A percentile compares a stretch with the other conserved stretches of the same genome.
These are phyloP conservation scores for Austroboletus olivaceoglutinosus DNA, from an alignment of 1,284 basidiomycete species.

Conservation along the genomic window DNA sequence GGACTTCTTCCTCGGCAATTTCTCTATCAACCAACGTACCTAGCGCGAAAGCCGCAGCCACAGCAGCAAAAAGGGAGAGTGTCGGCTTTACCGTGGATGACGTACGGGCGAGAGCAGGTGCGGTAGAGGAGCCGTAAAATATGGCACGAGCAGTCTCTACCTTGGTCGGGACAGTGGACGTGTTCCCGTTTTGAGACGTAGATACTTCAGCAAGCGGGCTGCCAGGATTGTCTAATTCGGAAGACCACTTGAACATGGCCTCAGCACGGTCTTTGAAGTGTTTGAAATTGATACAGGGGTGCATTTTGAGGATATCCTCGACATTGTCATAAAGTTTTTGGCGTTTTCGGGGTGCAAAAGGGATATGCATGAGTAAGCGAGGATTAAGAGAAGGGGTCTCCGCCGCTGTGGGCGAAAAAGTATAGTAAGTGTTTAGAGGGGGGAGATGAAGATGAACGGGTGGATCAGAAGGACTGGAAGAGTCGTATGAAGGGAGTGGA, in stretches of 20 bases:
- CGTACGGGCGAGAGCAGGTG: constrained; percentile 12
- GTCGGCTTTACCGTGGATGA: constrained; percentile 37
- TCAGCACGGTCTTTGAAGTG: constrained; percentile 48
- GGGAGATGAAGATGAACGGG: constrained; percentile 31
- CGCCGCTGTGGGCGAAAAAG: constrained; percentile 15
- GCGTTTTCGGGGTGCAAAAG: constrained; percentile 38
- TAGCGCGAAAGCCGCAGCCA: constrained; percentile 54
- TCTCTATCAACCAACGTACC: constrained; percentile 45
- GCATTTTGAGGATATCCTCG: constrained; percentile 46
- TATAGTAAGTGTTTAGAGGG: constrained; percentile 20
- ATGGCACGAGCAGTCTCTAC: constrained; percentile 33
- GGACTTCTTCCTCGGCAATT: constrained; percentile 27
- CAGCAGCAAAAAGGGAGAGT: constrained; percentile 57
- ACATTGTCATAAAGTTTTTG: constrained; percentile 39
- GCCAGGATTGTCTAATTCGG: constrained; percentile 24
- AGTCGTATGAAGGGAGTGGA: constrained; percentile 27
- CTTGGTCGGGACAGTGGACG: constrained; percentile 14
- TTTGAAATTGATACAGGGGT: constrained; percentile 51
- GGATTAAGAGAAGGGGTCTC: constrained; percentile 39
- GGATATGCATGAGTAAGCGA: constrained; percentile 40
- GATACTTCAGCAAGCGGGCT: constrained; percentile 8
- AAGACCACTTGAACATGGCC: constrained; percentile 44
- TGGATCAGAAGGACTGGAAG: constrained; percentile 14
- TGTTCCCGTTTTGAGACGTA: constrained; percentile 8
- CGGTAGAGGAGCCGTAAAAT: constrained; percentile 32